phyloP scores from a whole-genome alignment of 805 yeast species.

The Metschnikowia vanudenii region DNA sequence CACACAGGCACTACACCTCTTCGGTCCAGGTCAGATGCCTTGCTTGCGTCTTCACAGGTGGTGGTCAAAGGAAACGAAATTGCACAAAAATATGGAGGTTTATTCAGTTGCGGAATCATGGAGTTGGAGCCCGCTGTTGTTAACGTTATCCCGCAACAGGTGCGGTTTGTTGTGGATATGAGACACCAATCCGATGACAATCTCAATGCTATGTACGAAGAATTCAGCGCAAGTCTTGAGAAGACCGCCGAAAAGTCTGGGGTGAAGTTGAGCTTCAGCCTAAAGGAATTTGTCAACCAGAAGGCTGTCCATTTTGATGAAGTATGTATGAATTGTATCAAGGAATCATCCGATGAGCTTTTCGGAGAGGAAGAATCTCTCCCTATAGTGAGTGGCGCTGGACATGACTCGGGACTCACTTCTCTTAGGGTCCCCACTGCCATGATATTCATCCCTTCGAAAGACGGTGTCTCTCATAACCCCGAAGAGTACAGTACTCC shows the following conservation, averaged over 20 bases:
- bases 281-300: conserved; percentile 47
- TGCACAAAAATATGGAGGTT: conserved; percentile 51
- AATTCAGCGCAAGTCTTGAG: conserved; percentile 37
- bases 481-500: conserved; percentile 66
- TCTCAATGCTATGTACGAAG: conserved; percentile 36
- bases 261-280: conserved; percentile 35
- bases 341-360: conserved; percentile 49
- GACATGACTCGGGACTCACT: conserved; percentile 69
- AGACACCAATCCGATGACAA: conserved; percentile 52
- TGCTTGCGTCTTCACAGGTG: conserved; percentile 57
- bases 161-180: conserved; percentile 58
- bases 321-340: conserved; percentile 51
- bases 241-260: conserved; percentile 33
- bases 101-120: conserved; percentile 59
- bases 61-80: conserved; percentile 54
- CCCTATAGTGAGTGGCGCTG: conserved; percentile 65
- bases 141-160: conserved; percentile 65
- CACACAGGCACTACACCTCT: conserved; percentile 78
- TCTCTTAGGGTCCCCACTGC: conserved; percentile 60
- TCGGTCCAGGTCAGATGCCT: conserved; percentile 57
- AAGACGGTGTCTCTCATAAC: conserved; percentile 65
- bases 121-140: conserved; percentile 58
- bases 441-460: conserved; percentile 71
- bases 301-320: conserved; percentile 58
- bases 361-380: conserved; percentile 45